A percentile compares a stretch with the other conserved stretches of the same genome.
phyloP scores from a whole-genome alignment of 1,139 yeast species.

The Wickerhamomyces sp. region DNA sequence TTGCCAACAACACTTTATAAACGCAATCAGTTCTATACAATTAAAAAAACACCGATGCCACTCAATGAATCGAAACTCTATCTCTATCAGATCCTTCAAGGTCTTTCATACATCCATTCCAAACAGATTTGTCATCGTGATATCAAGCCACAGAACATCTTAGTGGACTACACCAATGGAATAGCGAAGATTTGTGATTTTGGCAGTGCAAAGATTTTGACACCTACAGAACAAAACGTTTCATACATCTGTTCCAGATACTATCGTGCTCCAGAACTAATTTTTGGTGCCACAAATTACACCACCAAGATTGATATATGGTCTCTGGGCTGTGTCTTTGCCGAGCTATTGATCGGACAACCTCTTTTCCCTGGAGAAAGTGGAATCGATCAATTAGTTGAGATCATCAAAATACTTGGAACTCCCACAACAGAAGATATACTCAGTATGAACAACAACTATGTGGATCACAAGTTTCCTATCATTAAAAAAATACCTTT shows the following conservation, averaged over 20 bases:
- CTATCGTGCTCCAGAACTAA: conserved; percentile 91
- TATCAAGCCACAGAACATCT: conserved; percentile 90
- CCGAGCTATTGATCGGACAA: conserved; percentile 90
- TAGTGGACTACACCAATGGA: conserved; percentile 82
- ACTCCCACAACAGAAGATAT: conserved; percentile 94
- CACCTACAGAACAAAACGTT: conserved; percentile 89
- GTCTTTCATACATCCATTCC: conserved; percentile 86
- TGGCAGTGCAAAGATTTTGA: conserved; percentile 94
- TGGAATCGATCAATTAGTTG: conserved; percentile 96
- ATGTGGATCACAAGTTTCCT: conserved; percentile 96
- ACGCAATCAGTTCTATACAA: conserved; percentile 80
- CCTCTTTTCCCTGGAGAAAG: conserved; percentile 97
- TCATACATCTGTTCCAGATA: conserved; percentile 95
- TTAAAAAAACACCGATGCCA: conserved; percentile 76
- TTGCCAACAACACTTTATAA: conserved; percentile 94
- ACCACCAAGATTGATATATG: conserved; percentile 97
- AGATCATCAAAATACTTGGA: conserved; percentile 91
- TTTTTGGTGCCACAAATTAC: conserved; percentile 86
- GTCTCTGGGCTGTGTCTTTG: conserved; percentile 99
- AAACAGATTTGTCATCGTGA: conserved; percentile 93
- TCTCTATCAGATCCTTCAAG: conserved; percentile 87
- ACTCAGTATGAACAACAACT: conserved; percentile 92
- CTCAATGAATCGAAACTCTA: conserved; percentile 81
- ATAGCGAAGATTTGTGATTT: conserved; percentile 90
- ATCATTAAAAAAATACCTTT: conserved; percentile 93